Evolutionary conservation across 805 yeast species (phyloP).

Genomic region (Lipomyces yamanashiensis): DNA sequence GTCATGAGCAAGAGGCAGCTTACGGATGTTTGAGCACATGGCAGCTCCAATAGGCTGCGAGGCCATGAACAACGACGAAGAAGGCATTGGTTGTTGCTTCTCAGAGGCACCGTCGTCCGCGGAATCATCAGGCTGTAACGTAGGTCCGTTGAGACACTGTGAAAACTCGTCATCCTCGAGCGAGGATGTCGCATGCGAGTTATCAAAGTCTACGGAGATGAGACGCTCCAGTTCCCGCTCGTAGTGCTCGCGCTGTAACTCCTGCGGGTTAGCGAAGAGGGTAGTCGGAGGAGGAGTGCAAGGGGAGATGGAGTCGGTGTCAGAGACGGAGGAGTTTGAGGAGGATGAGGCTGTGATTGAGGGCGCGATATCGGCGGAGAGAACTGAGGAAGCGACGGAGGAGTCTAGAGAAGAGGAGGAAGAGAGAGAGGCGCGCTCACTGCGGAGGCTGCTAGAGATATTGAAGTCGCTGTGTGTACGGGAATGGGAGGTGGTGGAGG

Average conservation of each 20-base stretch:
- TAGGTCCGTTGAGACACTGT: background rate
- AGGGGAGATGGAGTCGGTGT: conserved; percentile 10
- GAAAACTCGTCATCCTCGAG: background rate
- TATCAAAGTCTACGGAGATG: conserved; percentile 2
- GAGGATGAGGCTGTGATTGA: conserved; percentile 5
- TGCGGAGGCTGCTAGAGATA: background rate
- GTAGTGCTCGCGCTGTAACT: conserved; percentile 19
- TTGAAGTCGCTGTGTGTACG: background rate
- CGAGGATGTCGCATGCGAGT: background rate
- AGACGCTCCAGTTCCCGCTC: conserved; percentile 9
- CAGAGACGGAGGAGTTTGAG: conserved; percentile 11
- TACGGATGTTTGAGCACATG: conserved; percentile 23
- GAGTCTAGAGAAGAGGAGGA: conserved; percentile 1
- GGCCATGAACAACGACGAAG: conserved; percentile 15
- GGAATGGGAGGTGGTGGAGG: too few species aligned
- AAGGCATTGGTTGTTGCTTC: background rate
- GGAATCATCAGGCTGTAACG: too few species aligned
- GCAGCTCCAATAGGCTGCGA: conserved; percentile 23
- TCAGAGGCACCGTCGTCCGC: background rate
- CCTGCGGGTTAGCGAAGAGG: conserved; percentile 22
- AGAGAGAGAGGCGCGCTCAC: background rate
- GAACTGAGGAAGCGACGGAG: background rate
- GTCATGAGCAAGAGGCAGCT: conserved; percentile 17
- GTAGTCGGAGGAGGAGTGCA: conserved; percentile 4
- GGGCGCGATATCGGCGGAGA: conserved; percentile 1